Evolutionary conservation across 306 rosid species (phyloP), one percentile per base, ranked within the genome.

Genomic region (Trifolium dubium): DNA sequence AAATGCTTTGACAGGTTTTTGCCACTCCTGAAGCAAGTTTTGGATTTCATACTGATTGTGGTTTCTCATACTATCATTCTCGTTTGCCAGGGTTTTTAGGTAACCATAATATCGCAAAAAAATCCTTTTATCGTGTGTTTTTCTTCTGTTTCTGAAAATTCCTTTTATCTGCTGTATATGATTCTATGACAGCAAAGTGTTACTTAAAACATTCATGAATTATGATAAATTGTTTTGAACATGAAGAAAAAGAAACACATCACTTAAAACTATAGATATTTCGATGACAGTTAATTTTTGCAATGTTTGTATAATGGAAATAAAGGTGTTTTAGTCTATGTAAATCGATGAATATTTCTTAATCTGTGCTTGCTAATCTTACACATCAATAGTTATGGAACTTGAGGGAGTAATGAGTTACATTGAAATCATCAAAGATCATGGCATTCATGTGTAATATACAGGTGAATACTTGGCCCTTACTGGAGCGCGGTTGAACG

Each of bases 21-120:
- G 69, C 98, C 71, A 91, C 98, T 83, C 98, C 97, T 10, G 97
- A 94, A 83, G 95, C 95, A 76, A 89, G 96, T 76, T 88, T 94
- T 77, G 98, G 98, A 49, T 89, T 88, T 84, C 96, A 94, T 81
- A 84, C 97, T 43, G 98, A 94, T 70, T 94, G 98, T 56, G 90
- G 98, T 71, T 94, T 94, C 82, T 94, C 98, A 10, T 89, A 89
- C 78, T 79, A 81, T 6, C 97, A 67, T 79, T 87, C 97, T 76
- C 92, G n/a, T 77, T 94, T 94, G 69, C 92, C 92, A 0, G 95
- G 97, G 62, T 62, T 75, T 83, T 82, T 94, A 8, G 98, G 98
- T 94, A 84, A 86, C 67, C 85, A 67, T 34, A 40, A 3, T 19
- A n/a, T 49, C 12, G 8, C 46, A 2, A 18, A 64, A 2, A 31